These are phyloP conservation scores for Coniochaeta sp. DNA, from an alignment of 2,329 filamentous ascomycete genomes.

Conservation along the genomic window DNA sequence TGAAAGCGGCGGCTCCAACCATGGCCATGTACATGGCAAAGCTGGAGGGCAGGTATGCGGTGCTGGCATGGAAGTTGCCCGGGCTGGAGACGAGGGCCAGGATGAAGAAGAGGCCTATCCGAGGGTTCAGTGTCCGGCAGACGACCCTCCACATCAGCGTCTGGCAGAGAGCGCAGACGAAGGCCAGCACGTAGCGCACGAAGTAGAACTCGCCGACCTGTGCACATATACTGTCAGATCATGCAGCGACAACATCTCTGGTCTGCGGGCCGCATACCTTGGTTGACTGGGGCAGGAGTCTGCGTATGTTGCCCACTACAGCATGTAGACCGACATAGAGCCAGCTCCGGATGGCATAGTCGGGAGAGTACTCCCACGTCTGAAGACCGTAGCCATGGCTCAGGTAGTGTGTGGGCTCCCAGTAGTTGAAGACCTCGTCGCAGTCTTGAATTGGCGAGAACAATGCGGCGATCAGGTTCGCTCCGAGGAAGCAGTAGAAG, in stretches of 20 bases:
- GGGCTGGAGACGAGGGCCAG: conserved; percentile 71
- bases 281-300: conserved; percentile 53
- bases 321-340: conserved; percentile 80
- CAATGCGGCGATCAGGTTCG: conserved; percentile 68
- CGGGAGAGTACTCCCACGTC: conserved; percentile 97
- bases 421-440: conserved; percentile 98
- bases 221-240: conserved; percentile 6
- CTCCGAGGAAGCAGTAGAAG: conserved; percentile 72
- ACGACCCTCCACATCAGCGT: conserved; percentile 74
- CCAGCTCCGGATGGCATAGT: conserved; percentile 94
- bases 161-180: conserved; percentile 74
- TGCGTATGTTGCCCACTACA: conserved; percentile 57
- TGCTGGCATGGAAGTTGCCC: conserved; percentile 88
- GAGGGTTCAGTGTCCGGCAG: conserved; percentile 67
- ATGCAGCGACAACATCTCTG: conserved; percentile 1
- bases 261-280: conserved; percentile 35
- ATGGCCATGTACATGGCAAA: conserved; percentile 95
- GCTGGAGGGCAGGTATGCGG: conserved; percentile 82
- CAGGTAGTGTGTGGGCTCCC: conserved; percentile 94
- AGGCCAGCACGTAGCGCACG: conserved; percentile 67
- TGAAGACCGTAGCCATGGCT: conserved; percentile 88
- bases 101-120: conserved; percentile 80
- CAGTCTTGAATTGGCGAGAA: conserved; percentile 95
- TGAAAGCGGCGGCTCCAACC: conserved; percentile 79
- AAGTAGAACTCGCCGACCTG: conserved; percentile 77